These are phyloP conservation scores for Xylaria sp. DNA, from an alignment of 2,329 filamentous ascomycete genomes.

Conservation along the genomic window DNA sequence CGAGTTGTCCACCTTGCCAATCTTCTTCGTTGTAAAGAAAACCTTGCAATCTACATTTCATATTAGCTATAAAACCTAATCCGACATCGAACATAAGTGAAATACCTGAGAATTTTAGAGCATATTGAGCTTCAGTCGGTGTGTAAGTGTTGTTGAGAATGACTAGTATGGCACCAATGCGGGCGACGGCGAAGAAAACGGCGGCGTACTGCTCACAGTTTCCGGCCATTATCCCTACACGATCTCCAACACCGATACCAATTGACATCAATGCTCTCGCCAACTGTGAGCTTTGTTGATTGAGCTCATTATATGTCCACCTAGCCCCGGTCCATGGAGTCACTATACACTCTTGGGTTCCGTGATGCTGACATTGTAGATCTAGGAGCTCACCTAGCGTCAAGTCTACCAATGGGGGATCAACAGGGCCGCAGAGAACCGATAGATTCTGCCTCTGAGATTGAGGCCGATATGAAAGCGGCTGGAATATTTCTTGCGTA, in stretches of 20 bases:
- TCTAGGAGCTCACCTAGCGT: constrained; percentile 78
- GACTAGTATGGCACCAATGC: constrained; percentile 74
- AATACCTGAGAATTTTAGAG: constrained; percentile 73
- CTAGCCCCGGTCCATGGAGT: constrained; percentile 80
- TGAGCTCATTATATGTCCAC: constrained; percentile 76
- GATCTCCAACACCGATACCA: constrained; percentile 74
- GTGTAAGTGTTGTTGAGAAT: constrained; percentile 88
- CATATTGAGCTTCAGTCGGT: constrained; percentile 75
- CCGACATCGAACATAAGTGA: neutral
- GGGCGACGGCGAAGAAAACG: constrained; percentile 77
- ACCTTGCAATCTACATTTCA: constrained; percentile 71
- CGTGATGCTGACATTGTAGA: constrained; percentile 73
- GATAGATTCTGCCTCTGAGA: constrained; percentile 57
- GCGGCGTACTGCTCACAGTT: constrained; percentile 84
- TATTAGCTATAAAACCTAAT: constrained; percentile 2
- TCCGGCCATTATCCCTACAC: constrained; percentile 80
- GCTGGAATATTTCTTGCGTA: constrained; percentile 39
- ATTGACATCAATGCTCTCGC: constrained; percentile 73
- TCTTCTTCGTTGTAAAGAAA: constrained; percentile 76
- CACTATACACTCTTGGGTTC: constrained; percentile 73
- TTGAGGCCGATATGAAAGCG: constrained; percentile 33
- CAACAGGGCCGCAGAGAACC: constrained; percentile 73
- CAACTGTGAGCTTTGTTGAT: constrained; percentile 68
- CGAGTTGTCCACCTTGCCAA: constrained; percentile 72
- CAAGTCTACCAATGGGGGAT: constrained; percentile 75